These are phyloP conservation scores for Conringia planisiliqua DNA, from an alignment of 345 rosid species.

Conservation along the genomic window DNA sequence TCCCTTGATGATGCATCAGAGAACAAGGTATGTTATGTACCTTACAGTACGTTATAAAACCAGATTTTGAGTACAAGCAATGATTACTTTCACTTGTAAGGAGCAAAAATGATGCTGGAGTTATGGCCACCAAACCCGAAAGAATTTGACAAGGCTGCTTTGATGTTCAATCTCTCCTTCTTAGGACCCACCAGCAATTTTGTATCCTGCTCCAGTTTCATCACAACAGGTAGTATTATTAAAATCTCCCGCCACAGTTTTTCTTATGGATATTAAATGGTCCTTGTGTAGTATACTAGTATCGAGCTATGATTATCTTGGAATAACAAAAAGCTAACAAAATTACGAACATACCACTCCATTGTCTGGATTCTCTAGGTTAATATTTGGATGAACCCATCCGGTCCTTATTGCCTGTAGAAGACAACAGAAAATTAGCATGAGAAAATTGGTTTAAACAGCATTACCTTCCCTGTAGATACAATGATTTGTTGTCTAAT, in stretches of 20 bases:
- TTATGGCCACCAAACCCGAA: slow-evolving; percentile 98
- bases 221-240: background rate
- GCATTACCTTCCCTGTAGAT: background rate
- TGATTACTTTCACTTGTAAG: slow-evolving; percentile 52
- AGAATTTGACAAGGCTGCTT: slow-evolving; percentile 85
- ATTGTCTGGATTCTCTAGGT: slow-evolving; percentile 77
- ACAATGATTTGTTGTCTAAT: background rate
- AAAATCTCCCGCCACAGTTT: background rate
- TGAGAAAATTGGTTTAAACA: background rate
- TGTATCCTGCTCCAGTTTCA: slow-evolving; percentile 51
- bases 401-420: slow-evolving; percentile 86
- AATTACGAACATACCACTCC: slow-evolving; percentile 55
- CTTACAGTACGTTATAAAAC: slow-evolving; percentile 36
- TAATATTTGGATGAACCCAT: slow-evolving; percentile 95
- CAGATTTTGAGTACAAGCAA: slow-evolving; percentile 19
- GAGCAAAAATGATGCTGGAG: slow-evolving; percentile 92
- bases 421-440: slow-evolving; percentile 12
- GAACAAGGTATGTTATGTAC: slow-evolving; percentile 23
- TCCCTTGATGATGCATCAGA: slow-evolving; percentile 3
- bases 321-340: background rate
- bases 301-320: background rate
- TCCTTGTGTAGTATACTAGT: background rate
- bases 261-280: background rate
- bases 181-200: slow-evolving; percentile 68
- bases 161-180: slow-evolving; percentile 79